Conservation (phyloP, 129 eudicot genomes). For the Helianthus tuberosus region DNA sequence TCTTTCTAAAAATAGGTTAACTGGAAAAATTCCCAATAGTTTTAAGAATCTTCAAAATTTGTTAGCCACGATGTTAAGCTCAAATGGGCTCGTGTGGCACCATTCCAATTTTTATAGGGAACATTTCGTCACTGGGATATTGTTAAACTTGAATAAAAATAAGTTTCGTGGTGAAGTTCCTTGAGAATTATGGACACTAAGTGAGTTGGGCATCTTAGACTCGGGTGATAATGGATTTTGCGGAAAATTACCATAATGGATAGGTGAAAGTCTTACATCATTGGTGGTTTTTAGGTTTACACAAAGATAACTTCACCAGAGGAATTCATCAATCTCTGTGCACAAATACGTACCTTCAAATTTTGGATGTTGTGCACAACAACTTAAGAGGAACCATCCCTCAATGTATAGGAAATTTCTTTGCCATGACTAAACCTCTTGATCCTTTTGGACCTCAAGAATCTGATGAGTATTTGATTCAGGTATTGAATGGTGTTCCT, state of each 20-base stretch:
- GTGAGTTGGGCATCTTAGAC: background rate
- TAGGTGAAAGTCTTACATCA: background rate
- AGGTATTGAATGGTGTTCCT: conserved; percentile 3
- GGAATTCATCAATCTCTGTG: conserved; percentile 15
- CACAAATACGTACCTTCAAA: background rate
- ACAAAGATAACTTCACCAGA: background rate
- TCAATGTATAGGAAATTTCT: conserved; percentile 8
- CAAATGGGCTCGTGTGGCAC: background rate
- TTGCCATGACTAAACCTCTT: background rate
- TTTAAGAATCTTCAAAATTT: background rate
- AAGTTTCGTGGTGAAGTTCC: conserved; percentile 28
- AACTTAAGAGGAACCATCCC: conserved; percentile 13
- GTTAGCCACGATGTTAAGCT: background rate
- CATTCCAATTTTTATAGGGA: background rate
- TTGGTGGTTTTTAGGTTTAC: conserved; percentile 11
- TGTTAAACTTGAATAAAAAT: conserved; percentile 6
- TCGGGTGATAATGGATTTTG: conserved; percentile 21
- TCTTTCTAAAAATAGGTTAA: conserved; percentile 11
- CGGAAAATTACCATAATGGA: conserved; percentile 3
- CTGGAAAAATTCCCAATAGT: conserved; percentile 1
- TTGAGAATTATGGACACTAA: background rate
- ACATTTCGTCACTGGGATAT: background rate
- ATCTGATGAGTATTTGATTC: background rate
- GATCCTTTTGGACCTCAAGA: accelerated
- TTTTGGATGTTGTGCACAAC: conserved; percentile 24